Evolutionary conservation across 129 eudicot genomes (phyloP), one percentile per base, ranked within the genome.

Genomic region (Scalesia atractyloides): DNA sequence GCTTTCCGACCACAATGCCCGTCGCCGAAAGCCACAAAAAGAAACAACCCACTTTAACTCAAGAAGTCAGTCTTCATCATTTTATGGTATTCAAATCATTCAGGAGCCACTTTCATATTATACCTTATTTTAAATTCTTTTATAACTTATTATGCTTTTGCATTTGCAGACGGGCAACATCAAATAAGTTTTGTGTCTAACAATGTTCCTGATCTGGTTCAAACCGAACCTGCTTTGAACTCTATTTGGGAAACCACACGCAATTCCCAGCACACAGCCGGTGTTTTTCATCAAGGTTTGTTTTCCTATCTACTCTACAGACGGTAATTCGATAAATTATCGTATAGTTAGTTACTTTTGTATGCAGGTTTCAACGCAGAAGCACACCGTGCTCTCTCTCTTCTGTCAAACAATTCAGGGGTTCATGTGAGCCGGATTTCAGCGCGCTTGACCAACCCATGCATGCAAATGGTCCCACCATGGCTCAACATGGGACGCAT

Each of bases 331-430:
- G 10, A 26, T 33, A 49, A 37, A 20, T 19, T n/a, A 30, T 3
- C n/a, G 14, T n/a, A 47, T 57, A n/a, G 6, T 12, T 70, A 20
- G n/a, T 39, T 37, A 61, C 19, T 11, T 39, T 39, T 9, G 44
- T 66, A 26, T 53, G 57, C 24, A 75, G 73, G 79, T 75, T 54
- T 68, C n/a, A 43, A 54, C 17, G 41, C 39, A 63, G 74, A 69
- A 64, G 63, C 65, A 47, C 81, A 73, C n/a, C 84, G 91, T 94
- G 98, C 97, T 93, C 98, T 84, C 98, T 94, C 97, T 94, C 98
- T 94, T 90, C 98, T 90, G 97, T 90, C 98, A 94, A 86, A 82
- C 58, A 82, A 67, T 59, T 81, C 90, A 37, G 88, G 95, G 96
- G 82, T 80, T 63, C 82, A 26, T 74, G 71, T 11, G 80, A 82